Percentiles rank a stretch among this genome's conserved stretches.
phyloP scores from a whole-genome alignment of 306 rosid genomes.

The Glycine latifolia region DNA sequence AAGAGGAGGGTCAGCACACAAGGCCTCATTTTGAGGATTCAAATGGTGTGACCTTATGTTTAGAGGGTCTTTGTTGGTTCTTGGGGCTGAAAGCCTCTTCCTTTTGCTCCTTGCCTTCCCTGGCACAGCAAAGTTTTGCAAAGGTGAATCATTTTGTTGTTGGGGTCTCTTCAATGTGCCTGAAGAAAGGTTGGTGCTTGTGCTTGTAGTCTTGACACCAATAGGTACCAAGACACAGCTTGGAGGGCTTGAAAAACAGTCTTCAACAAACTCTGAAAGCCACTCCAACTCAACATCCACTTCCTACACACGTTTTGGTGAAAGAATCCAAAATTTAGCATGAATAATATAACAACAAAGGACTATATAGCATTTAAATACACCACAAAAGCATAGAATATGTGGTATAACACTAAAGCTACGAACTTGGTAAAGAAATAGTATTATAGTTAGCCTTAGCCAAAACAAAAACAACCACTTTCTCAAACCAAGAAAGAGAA shows the following conservation, averaged over 20 bases:
- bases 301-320: slow-evolving; percentile 53
- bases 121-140: slow-evolving; percentile 57
- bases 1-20: slow-evolving; percentile 60
- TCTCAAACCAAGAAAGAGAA: slow-evolving; percentile 28
- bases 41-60: slow-evolving; percentile 51
- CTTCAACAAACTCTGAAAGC: slow-evolving; percentile 79
- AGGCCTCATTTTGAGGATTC: slow-evolving; percentile 51
- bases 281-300: slow-evolving; percentile 75
- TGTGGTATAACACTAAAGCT: background rate
- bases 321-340: slow-evolving; percentile 11
- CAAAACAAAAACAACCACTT: slow-evolving; percentile 14
- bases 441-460: background rate
- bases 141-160: slow-evolving; percentile 42
- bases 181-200: slow-evolving; percentile 49
- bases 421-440: slow-evolving; percentile 25
- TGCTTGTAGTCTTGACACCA: slow-evolving; percentile 34
- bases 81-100: slow-evolving; percentile 59
- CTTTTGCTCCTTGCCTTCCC: slow-evolving; percentile 86
- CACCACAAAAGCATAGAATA: background rate
- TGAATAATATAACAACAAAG: background rate
- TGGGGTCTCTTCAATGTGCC: slow-evolving; percentile 30
- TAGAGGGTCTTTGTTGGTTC: slow-evolving; percentile 51
- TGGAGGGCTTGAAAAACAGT: slow-evolving; percentile 69
- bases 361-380: background rate
- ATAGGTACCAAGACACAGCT: slow-evolving; percentile 58